phyloP scores from a whole-genome alignment of 202 grass and related monocot genomes.

The Carex sylvatica region DNA sequence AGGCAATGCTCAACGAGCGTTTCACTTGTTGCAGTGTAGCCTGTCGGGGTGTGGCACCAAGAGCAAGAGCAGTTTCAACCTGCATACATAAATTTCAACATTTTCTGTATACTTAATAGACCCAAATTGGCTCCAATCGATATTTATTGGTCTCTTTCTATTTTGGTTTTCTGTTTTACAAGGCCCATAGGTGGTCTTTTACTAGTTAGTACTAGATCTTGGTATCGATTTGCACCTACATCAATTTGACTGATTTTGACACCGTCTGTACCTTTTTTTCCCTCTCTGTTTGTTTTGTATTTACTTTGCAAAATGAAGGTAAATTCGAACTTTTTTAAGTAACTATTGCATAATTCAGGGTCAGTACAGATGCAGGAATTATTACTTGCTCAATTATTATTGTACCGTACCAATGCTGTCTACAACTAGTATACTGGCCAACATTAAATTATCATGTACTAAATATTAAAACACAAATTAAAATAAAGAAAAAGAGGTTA shows the following conservation, averaged over 20 bases:
- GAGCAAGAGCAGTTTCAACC: slow-evolving; percentile 49
- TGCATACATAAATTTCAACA: neutral
- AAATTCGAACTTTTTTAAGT: neutral
- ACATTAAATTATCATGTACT: neutral
- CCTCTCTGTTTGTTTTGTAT: neutral
- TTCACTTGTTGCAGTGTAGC: slow-evolving; percentile 47
- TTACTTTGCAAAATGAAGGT: neutral
- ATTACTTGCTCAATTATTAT: neutral
- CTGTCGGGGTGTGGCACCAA: slow-evolving; percentile 43
- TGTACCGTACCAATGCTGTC: neutral
- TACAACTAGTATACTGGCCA: neutral
- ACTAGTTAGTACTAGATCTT: neutral
- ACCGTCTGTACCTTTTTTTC: neutral
- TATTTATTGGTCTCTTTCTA: neutral
- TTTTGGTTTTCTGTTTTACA: neutral
- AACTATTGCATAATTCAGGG: neutral
- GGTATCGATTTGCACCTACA: neutral
- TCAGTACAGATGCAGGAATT: neutral
- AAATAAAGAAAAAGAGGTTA: neutral
- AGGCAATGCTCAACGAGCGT: slow-evolving; percentile 35
- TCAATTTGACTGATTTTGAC: neutral
- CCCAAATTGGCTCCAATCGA: neutral
- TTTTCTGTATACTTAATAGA: neutral
- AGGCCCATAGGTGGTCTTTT: neutral
- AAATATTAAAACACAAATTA: neutral